Evolutionary conservation across 768 basidiomycete species (phyloP).

Genomic region (Naganishia kalamii): DNA sequence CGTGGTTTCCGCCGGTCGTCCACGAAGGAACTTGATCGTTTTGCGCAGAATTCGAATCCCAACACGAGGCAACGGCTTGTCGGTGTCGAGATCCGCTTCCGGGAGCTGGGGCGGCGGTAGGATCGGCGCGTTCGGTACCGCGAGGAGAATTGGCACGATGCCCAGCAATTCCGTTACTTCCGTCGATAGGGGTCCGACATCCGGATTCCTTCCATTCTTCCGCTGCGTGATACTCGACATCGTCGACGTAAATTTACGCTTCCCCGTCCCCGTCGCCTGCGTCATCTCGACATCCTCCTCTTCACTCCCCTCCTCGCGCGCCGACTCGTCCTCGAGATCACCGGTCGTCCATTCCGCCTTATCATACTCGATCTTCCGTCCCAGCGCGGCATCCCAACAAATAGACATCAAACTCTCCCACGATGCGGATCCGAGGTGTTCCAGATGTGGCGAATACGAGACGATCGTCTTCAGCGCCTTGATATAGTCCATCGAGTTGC

Average conservation of each 20-base stretch:
- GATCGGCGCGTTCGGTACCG: constrained; percentile 60
- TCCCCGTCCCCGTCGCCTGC: constrained; percentile 20
- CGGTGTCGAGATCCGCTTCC: neutral
- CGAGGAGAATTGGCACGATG: constrained; percentile 47
- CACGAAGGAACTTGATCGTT: constrained; percentile 59
- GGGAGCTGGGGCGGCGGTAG: constrained; percentile 46
- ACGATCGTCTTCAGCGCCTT: constrained; percentile 67
- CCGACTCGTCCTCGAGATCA: constrained; percentile 28
- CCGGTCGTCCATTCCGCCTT: constrained; percentile 44
- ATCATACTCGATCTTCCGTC: constrained; percentile 48
- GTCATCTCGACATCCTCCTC: constrained; percentile 34
- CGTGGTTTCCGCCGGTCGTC: constrained; percentile 67
- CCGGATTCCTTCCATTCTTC: neutral
- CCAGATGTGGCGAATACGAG: constrained; percentile 66
- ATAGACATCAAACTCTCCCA: constrained; percentile 69
- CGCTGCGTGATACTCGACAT: neutral
- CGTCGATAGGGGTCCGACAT: constrained; percentile 32
- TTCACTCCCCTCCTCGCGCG: constrained; percentile 17
- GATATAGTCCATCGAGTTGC: constrained; percentile 68
- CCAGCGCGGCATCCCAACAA: constrained; percentile 70
- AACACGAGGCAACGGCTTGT: constrained; percentile 19
- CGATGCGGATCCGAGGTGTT: constrained; percentile 58
- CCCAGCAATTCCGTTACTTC: constrained; percentile 69
- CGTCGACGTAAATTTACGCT: constrained; percentile 29
- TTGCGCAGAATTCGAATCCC: constrained; percentile 54